Evolutionary conservation across 2,329 filamentous ascomycete genomes (phyloP), one percentile per base, ranked within the genome.

Genomic region (Fusarium neocosmosporiellum): DNA sequence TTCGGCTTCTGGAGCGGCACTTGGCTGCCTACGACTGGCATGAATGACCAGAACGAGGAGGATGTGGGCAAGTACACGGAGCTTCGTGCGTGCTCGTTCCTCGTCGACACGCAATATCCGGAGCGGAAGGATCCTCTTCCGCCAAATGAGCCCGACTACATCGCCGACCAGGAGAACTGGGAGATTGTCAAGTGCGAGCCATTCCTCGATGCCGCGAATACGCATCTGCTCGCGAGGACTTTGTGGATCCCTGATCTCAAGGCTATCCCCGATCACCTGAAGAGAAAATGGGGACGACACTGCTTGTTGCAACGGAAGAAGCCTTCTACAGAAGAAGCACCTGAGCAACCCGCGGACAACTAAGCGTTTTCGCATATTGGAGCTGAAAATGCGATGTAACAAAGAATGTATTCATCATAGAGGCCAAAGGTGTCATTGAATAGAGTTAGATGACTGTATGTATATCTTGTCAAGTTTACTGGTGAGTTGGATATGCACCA

Each of bases 11-110:
- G 93, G 82, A 89, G 93, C 48, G 95, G 95, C n/a, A 94, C 95
- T 2, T 97, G 94, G 90, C 84, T 94, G 65, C 88, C 92, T 1
- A 93, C 96, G 0, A 84, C 86, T 57, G 96, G 96, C 4, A 94
- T 99, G 91, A 99, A 99, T 80, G 94, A 97, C 80, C 89, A 90
- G 71, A 99, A 99, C 78, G 86, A 91, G 73, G 95, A 98, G 81
- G 96, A 99, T 80, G 80, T 88, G 69, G 88, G 90, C 67, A 99
- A 98, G 89, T 97, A 98, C 80, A 92, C 91, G 37, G 91, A 96
- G 68, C 83, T 97, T 48, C 86, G 87, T 31, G 86, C 90, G 62
- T 99, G 96, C 81, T 87, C 90, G 10, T 98, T 97, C 81, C 80
- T 99, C 6, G 92, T 98, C 18, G 96, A 99, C 80, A 97, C 94